phyloP scores from a whole-genome alignment of 371 early-diverging fungal genomes.

The Gilbertella persicaria region DNA sequence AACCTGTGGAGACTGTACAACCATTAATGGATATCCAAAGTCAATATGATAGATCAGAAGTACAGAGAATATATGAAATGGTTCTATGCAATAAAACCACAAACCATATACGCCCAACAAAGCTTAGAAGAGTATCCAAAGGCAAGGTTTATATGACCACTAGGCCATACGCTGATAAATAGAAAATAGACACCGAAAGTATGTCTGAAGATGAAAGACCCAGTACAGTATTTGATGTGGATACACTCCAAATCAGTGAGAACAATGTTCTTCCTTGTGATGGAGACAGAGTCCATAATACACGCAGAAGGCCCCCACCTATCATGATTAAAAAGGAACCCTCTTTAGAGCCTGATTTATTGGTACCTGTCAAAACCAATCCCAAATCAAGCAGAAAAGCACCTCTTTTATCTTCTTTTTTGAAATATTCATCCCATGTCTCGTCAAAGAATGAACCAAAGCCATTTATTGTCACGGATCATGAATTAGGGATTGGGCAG shows the following conservation, averaged over 20 bases:
- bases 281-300: background rate
- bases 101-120: too few relatives aligned
- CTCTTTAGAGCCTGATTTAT: background rate
- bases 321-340: background rate
- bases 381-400: background rate
- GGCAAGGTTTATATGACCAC: too few relatives aligned
- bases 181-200: too few relatives aligned
- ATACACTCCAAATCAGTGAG: background rate
- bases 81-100: too few relatives aligned
- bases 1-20: too few relatives aligned
- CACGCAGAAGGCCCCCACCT: background rate
- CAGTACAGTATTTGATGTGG: background rate
- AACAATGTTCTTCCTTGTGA: background rate
- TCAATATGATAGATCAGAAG: too few relatives aligned
- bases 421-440: background rate
- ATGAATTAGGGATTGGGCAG: conserved; percentile 32
- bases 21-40: too few relatives aligned
- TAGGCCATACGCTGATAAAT: too few relatives aligned
- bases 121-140: too few relatives aligned
- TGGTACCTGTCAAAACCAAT: too few relatives aligned
- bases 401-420: background rate
- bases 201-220: too few relatives aligned
- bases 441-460: background rate
- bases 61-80: too few relatives aligned
- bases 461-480: conserved; percentile 1